Evolutionary conservation across 257 asterid genomes (phyloP), one percentile per base, ranked within the genome.

Genomic region (Lycium ferocissimum): DNA sequence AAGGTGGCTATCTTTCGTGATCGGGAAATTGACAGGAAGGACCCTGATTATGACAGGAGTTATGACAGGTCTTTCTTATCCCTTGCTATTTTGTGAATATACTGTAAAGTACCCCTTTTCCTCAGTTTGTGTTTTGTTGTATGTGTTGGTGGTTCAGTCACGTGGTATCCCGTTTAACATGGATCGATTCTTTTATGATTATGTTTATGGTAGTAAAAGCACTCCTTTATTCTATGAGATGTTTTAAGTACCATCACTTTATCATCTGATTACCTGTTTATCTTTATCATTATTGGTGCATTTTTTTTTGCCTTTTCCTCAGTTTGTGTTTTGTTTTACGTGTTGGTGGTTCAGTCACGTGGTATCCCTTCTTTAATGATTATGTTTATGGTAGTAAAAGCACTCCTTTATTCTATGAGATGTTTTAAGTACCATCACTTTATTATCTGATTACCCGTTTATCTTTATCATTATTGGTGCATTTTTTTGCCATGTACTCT

Each of bases 1-100:
- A 92, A 93, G 89, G 99, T 97, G 87, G 99, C 99, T 54, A 94
- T 97, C 82, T 91, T 97, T 84, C 93, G 99, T 83, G 99, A 97
- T 85, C 99, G 98, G 84, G 99, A 97, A 78, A 79, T 91, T 85
- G 99, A 97, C 70, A 92, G 98, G 79, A 93, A 93, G 88, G 99
- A 97, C 89, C 99, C 99, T 54, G 99, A 97, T 87, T 97, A 97
- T 83, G 90, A 95, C 89, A 89, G 99, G 92, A 95, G 85, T 86
- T 97, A 97, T 75, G 99, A 95, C 86, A 97, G 99, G 99, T 97
- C 81, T 81, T 37, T 49, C 33, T 78, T 35, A 3, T 53, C 47
- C 63, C 53, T 65, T 78, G 82, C 49, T 78, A 13, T 75, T 75
- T 75, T 75, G 37, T 49, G 81, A 75, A 75, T 75, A 75, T 75